Conservation (phyloP, 2,329 filamentous ascomycete species). For the Aspergillus hiratsukae region DNA sequence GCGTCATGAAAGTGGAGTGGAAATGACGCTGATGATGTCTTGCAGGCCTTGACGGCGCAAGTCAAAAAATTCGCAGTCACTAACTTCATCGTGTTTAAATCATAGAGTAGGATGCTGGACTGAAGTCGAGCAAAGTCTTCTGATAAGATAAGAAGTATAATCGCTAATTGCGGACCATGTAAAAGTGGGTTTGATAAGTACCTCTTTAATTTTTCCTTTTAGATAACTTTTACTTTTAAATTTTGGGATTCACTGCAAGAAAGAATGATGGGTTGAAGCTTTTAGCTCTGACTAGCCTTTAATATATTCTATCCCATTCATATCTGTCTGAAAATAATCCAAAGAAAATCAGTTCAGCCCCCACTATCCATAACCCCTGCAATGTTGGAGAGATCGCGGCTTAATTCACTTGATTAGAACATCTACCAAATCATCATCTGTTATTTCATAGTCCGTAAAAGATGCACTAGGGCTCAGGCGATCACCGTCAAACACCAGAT, state of each 20-base stretch:
- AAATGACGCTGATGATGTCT: conserved; percentile 71
- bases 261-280: background rate
- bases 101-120: background rate
- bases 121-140: background rate
- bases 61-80: conserved; percentile 95
- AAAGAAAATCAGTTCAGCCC: background rate
- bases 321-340: background rate
- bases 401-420: conserved; percentile 58
- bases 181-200: background rate
- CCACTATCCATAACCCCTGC: background rate
- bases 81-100: conserved; percentile 67
- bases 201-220: background rate
- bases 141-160: background rate
- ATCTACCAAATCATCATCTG: conserved; percentile 71
- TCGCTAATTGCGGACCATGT: background rate
- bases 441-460: conserved; percentile 65
- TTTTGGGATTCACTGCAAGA: background rate
- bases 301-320: too few relatives aligned
- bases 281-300: background rate
- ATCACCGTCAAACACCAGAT: conserved; percentile 73
- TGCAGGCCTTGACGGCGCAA: conserved; percentile 94
- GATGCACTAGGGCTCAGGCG: conserved; percentile 56
- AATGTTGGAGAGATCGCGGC: background rate
- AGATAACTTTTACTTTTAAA: too few relatives aligned
- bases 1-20: conserved; percentile 90